Base-by-base conservation (phyloP, 169 alveolate genomes). In the Babesia divergens region DNA sequence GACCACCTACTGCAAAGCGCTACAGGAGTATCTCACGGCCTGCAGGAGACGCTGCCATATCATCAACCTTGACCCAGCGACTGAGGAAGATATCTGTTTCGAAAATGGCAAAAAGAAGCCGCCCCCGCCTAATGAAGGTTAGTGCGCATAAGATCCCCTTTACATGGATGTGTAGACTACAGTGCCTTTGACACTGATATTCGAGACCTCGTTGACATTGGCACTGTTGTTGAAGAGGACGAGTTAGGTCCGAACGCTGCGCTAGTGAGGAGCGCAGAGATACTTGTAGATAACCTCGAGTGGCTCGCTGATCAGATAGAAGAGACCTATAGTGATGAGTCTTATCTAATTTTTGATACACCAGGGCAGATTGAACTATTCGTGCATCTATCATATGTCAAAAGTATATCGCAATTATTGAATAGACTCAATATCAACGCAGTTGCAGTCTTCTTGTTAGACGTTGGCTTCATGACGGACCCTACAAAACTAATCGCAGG, bases 291-390 rank as follows among this genome's bases (percentile, higher is more conserved):
- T 51, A 91, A 95, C 84, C 72, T 94, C 43, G 97, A 94, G 58
- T 94, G 98, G 97, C 89, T 97, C 37, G 88, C 92, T 64, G 98
- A 96, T n/a, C 94, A 94, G 79, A 84, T 96, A 29, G 91, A 94
- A 51, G 92, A 92, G 26, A 87, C 89, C 54, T 94, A 94, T 49
- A 97, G 96, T 16, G 98, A 95, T 69, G 98, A 97, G 81, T 92
- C 93, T 50, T 96, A 95, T 68, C 90, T 95, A 40, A 76, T 97
- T 29, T 93, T 97, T 82, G 99, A 97, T 71, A 95, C 98, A 40
- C 99, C 99, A 1, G 99, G 99, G 37, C 97, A 96, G 83, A 95
- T 96, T 22, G 99, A 97, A 83, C 83, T 97, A 65, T 97, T 95
- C 83, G 91, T 97, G 24, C 99, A 97, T 86, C 87, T 96, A 67